A percentile compares a stretch with the other conserved stretches of the same genome.
These are phyloP conservation scores for Ruellia speciosa DNA, from an alignment of 305 asterid genomes.

Conservation along the genomic window DNA sequence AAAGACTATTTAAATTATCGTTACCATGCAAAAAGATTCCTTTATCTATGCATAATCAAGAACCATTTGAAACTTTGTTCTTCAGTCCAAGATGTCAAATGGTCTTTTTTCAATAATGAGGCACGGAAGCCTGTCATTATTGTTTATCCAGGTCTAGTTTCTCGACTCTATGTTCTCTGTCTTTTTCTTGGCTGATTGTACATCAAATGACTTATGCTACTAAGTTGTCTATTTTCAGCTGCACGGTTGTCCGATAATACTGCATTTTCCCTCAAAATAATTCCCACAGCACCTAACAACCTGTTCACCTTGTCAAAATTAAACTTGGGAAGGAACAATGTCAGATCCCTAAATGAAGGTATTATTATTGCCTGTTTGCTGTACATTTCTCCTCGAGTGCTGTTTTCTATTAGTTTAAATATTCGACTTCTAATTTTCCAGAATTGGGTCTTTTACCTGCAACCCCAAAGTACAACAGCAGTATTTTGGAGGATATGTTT, in stretches of 20 bases:
- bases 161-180: slow-evolving; percentile 6
- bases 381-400: neutral
- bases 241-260: slow-evolving; percentile 37
- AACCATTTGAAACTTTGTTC: slow-evolving; percentile 50
- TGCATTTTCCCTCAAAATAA: slow-evolving; percentile 56
- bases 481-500: slow-evolving; percentile 92
- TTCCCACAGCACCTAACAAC: slow-evolving; percentile 77
- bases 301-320: slow-evolving; percentile 60
- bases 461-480: slow-evolving; percentile 75
- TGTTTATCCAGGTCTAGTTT: slow-evolving; percentile 67
- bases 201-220: slow-evolving; percentile 11
- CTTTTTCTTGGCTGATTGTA: slow-evolving; percentile 11
- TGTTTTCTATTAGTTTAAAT: slow-evolving; percentile 21
- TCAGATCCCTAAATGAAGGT: slow-evolving; percentile 70
- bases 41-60: slow-evolving; percentile 79
- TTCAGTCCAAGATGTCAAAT: slow-evolving; percentile 41
- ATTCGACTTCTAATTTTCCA: slow-evolving; percentile 20
- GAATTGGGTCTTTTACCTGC: slow-evolving; percentile 40
- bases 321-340: slow-evolving; percentile 59
- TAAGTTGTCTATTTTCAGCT: slow-evolving; percentile 36
- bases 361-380: slow-evolving; percentile 6
- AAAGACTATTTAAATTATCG: slow-evolving; percentile 91
- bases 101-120: slow-evolving; percentile 83
- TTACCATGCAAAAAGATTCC: slow-evolving; percentile 87
- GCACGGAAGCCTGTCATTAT: slow-evolving; percentile 84